Evolutionary conservation across 208 protist species (phyloP), one percentile per base, ranked within the genome.

Genomic region (Naegleria lovaniensis): DNA sequence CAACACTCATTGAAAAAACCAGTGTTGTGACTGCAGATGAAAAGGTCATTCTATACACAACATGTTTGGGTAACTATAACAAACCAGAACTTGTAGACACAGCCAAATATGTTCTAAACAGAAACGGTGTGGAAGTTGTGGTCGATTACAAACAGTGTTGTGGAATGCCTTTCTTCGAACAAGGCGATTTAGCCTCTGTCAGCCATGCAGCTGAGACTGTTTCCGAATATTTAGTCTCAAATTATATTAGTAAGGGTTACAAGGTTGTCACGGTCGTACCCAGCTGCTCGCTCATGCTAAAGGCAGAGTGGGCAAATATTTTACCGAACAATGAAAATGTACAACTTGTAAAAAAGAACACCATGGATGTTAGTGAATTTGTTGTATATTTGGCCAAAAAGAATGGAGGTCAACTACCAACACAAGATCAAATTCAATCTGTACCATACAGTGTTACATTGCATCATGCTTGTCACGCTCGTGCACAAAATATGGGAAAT

Each of bases 131-230:
- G 19, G 48, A 83, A 79, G 59, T 85, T 85, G 59, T 85, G 4
- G 29, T 67, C 39, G 33, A 36, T 83, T 91, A 91, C 90, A 36
- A 59, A 36, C 9, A 15, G 4, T 91, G 90, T 89, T 91, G 90
- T 39, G 90, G 90, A 13, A 91, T 91, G 90, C 90, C 90, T 91
- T 84, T 91, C 79, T 91, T 91, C 9, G 90, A 91, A 39, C n/a
- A 91, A 86, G 90, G 55, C 5, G 25, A 91, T 33, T n/a, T 91
- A 4, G 76, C n/a, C 9, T 19, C 25, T 38, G 90, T 91, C 0
- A 83, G 48, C 52, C 9, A 59, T 15, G 89, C 89, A 0, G 90
- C 90, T 13, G 36, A 29, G n/a, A 91, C 19, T 33, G 38, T 91
- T 39, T 38, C 33, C n/a, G 25, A 59, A 6, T 39, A 38, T 5